Evolutionary conservation across 768 basidiomycete genomes (phyloP).

Genomic region (Panus rudis): DNA sequence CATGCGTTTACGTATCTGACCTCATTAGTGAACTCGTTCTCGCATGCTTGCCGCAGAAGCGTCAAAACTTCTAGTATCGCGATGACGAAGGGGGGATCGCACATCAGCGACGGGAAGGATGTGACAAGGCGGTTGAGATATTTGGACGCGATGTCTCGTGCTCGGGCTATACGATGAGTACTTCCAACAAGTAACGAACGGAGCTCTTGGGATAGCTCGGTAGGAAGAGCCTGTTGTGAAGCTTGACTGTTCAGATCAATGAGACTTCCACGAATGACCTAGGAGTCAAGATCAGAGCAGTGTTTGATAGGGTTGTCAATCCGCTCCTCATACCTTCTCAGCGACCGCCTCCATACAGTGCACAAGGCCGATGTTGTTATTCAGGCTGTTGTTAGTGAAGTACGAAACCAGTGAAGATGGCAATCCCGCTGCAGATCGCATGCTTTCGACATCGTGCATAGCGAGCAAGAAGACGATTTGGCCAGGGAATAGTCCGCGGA

Average conservation of each 20-base stretch:
- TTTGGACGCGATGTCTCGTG: slow-evolving; percentile 73
- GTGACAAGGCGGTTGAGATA: slow-evolving; percentile 82
- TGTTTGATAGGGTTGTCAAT: background rate
- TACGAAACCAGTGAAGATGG: slow-evolving; percentile 81
- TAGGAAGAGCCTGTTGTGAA: slow-evolving; percentile 71
- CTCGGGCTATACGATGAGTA: slow-evolving; percentile 78
- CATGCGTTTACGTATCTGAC: slow-evolving; percentile 32
- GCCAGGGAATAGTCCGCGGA: slow-evolving; percentile 68
- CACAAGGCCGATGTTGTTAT: slow-evolving; percentile 58
- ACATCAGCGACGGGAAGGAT: slow-evolving; percentile 92
- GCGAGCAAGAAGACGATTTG: slow-evolving; percentile 82
- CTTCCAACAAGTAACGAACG: slow-evolving; percentile 67
- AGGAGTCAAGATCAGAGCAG: slow-evolving; percentile 1
- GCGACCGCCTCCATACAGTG: slow-evolving; percentile 82
- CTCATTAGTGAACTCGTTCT: slow-evolving; percentile 90
- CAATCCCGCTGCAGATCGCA: slow-evolving; percentile 73
- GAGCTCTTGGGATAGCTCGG: slow-evolving; percentile 63
- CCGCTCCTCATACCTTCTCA: slow-evolving; percentile 54
- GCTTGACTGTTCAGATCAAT: slow-evolving; percentile 67
- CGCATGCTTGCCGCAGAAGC: slow-evolving; percentile 77
- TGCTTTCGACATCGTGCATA: slow-evolving; percentile 82
- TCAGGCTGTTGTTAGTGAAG: slow-evolving; percentile 82
- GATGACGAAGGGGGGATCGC: slow-evolving; percentile 80
- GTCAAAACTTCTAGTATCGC: slow-evolving; percentile 90
- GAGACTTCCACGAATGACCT: slow-evolving; percentile 79